Conservation (phyloP, 192 early-diverging fungal species). For the Rhizoclosmatium globosum region DNA sequence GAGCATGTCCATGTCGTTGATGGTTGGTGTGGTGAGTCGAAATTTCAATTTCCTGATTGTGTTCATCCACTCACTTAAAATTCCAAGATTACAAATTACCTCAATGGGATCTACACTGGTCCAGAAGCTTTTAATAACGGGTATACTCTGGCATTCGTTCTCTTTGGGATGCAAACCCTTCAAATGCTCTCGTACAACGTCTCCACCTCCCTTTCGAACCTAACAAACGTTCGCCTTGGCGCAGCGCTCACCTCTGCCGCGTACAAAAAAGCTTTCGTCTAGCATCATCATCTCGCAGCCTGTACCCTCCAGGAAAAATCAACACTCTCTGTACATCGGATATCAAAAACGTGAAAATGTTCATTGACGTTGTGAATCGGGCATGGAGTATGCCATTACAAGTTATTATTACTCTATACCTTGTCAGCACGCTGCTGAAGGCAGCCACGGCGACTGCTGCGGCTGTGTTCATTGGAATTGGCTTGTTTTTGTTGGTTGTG, state of each 20-base stretch:
- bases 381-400: constrained; percentile 21
- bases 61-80: background rate
- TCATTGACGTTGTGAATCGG: background rate
- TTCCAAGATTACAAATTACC: background rate
- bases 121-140: background rate
- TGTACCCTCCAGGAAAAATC: constrained; percentile 19
- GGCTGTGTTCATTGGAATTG: too few relatives aligned
- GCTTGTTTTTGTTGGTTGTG: background rate
- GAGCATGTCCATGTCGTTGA: background rate
- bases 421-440: constrained; percentile 7
- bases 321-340: constrained; percentile 19
- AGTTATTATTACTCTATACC: constrained; percentile 11
- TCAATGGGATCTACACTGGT: constrained; percentile 8
- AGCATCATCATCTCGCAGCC: background rate
- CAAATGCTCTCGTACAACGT: background rate
- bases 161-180: constrained; percentile 12
- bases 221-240: constrained; percentile 3
- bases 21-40: too few relatives aligned
- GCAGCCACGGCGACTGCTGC: background rate
- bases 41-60: background rate
- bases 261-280: constrained; percentile 19
- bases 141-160: constrained; percentile 10
- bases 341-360: background rate
- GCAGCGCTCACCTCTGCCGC: constrained; percentile 15
- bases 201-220: background rate